These are phyloP conservation scores for Penicillium sclerotigenum DNA, from an alignment of 2,329 filamentous ascomycete genomes.

Conservation along the genomic window DNA sequence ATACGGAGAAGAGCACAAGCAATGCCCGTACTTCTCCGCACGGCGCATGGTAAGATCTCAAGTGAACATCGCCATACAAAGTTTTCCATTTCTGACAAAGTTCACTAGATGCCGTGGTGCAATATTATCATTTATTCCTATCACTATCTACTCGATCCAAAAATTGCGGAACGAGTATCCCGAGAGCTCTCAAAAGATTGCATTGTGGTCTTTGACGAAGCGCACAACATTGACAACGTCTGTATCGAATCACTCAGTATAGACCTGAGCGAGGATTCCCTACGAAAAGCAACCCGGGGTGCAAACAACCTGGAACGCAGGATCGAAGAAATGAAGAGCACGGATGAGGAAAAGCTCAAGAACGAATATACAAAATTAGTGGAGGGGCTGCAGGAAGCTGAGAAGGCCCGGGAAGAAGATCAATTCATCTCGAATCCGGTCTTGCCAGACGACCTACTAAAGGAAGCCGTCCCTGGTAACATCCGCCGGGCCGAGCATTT, in stretches of 20 bases:
- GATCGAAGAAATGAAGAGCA: slow-evolving; percentile 92
- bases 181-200: slow-evolving; percentile 96
- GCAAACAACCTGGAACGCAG: slow-evolving; percentile 87
- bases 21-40: slow-evolving; percentile 96
- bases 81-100: slow-evolving; percentile 19
- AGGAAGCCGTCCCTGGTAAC: slow-evolving; percentile 94
- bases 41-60: slow-evolving; percentile 71
- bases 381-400: slow-evolving; percentile 81
- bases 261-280: slow-evolving; percentile 90
- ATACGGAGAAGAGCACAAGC: slow-evolving; percentile 93
- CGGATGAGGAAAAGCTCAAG: slow-evolving; percentile 89
- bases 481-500: slow-evolving; percentile 96
- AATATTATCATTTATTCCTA: slow-evolving; percentile 99
- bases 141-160: slow-evolving; percentile 94
- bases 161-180: slow-evolving; percentile 93
- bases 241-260: slow-evolving; percentile 98
- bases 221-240: slow-evolving; percentile 99
- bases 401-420: slow-evolving; percentile 87
- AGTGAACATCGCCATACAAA: background rate
- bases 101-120: slow-evolving; percentile 84
- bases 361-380: slow-evolving; percentile 95
- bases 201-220: slow-evolving; percentile 97
- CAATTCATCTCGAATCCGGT: slow-evolving; percentile 97
- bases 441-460: slow-evolving; percentile 86
- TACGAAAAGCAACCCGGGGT: slow-evolving; percentile 84